These are phyloP conservation scores for Coleophoma eucalyptorum DNA, from an alignment of 2,329 filamentous ascomycete genomes.

Conservation along the genomic window DNA sequence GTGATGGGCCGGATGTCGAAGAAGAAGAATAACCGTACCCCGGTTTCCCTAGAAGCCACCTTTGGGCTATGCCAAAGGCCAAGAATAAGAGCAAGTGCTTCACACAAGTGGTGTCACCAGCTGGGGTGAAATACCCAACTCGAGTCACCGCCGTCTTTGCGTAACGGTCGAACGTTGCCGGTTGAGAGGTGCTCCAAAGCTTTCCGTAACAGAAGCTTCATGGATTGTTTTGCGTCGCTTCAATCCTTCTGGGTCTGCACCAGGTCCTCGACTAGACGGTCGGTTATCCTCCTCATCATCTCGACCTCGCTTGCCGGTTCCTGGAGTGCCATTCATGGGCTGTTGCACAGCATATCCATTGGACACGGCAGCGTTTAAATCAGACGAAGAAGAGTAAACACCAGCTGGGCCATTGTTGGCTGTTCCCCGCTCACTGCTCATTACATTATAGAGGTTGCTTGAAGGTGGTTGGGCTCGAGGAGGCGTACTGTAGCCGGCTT, in stretches of 20 bases:
- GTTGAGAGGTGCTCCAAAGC: conserved; percentile 43
- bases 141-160: conserved; percentile 27
- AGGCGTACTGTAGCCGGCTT: conserved; percentile 67
- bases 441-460: conserved; percentile 84
- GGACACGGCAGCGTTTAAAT: conserved; percentile 50
- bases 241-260: conserved; percentile 55
- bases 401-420: conserved; percentile 61
- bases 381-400: conserved; percentile 64
- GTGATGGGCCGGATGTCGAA: conserved; percentile 1
- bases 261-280: conserved; percentile 50
- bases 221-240: conserved; percentile 80
- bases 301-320: conserved; percentile 37
- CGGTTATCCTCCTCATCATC: conserved; percentile 49
- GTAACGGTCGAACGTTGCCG: conserved; percentile 42
- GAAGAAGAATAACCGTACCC: not conserved
- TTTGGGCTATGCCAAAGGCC: too few species aligned
- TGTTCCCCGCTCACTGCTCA: conserved; percentile 71
- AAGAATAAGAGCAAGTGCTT: too few species aligned
- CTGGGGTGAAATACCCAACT: not conserved
- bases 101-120: too few species aligned
- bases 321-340: conserved; percentile 59
- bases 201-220: conserved; percentile 50
- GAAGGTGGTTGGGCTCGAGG: conserved; percentile 66
- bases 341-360: conserved; percentile 63
- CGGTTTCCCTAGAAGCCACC: not conserved